Conservation (phyloP, 371 early-diverging fungal genomes). For the Mucor velutinosus region DNA sequence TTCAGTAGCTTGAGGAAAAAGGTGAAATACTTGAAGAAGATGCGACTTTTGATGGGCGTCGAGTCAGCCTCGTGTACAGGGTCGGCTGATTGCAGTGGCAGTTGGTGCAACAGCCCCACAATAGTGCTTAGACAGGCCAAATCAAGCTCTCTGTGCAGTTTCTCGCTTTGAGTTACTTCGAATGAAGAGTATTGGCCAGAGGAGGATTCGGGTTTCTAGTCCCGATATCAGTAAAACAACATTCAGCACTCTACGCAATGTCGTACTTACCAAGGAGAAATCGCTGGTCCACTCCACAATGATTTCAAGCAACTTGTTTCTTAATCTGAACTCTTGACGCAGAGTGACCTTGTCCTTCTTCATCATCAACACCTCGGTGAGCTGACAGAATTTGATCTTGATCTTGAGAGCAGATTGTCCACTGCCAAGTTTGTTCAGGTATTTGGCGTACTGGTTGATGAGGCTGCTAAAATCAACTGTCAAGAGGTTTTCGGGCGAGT, state of each 20-base stretch:
- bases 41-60: slow-evolving; percentile 70
- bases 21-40: slow-evolving; percentile 86
- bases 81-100: slow-evolving; percentile 84
- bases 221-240: not conserved
- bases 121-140: slow-evolving; percentile 83
- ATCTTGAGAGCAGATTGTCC: slow-evolving; percentile 71
- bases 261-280: slow-evolving; percentile 54
- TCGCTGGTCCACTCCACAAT: slow-evolving; percentile 91
- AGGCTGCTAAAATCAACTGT: slow-evolving; percentile 83
- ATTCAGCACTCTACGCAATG: not conserved
- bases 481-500: slow-evolving; percentile 65
- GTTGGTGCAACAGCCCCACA: slow-evolving; percentile 74
- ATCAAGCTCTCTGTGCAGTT: slow-evolving; percentile 81
- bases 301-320: slow-evolving; percentile 81
- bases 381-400: slow-evolving; percentile 85
- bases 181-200: slow-evolving; percentile 35
- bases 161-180: slow-evolving; percentile 53
- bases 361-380: slow-evolving; percentile 79
- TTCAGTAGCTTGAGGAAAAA: slow-evolving; percentile 89
- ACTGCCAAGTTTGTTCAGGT: slow-evolving; percentile 74
- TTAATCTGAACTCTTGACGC: slow-evolving; percentile 84
- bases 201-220: slow-evolving; percentile 38
- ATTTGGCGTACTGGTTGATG: slow-evolving; percentile 77
- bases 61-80: slow-evolving; percentile 66
- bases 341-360: slow-evolving; percentile 81